These are phyloP conservation scores for Amylocarpus encephaloides DNA, from an alignment of 2,329 filamentous ascomycete genomes.

Conservation along the genomic window DNA sequence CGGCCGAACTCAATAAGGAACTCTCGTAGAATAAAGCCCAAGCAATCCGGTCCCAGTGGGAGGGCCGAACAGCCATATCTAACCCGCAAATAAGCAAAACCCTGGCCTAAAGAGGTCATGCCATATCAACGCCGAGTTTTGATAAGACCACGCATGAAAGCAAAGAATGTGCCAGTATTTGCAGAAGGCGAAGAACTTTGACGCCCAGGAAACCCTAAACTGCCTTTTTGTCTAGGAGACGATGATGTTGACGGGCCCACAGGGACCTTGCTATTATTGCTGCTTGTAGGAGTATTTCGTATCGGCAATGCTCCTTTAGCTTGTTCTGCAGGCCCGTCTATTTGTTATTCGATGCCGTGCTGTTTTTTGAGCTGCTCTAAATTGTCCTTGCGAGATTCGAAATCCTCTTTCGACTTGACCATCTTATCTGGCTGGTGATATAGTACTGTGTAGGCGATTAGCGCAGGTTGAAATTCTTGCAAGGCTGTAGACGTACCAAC, in stretches of 20 bases:
- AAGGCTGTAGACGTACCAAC: slow-evolving; percentile 62
- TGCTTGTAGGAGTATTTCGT: slow-evolving; percentile 17
- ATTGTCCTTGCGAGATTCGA: slow-evolving; percentile 90
- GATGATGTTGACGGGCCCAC: slow-evolving; percentile 33
- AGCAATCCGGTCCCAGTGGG: not conserved
- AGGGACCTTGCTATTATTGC: slow-evolving; percentile 14
- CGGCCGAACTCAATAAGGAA: not conserved
- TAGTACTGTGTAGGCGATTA: slow-evolving; percentile 44
- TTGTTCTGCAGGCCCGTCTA: slow-evolving; percentile 58
- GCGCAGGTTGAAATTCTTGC: slow-evolving; percentile 1
- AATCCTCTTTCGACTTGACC: slow-evolving; percentile 83
- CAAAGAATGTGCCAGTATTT: slow-evolving; percentile 24
- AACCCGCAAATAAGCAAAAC: not conserved
- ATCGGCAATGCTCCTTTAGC: slow-evolving; percentile 10
- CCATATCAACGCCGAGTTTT: slow-evolving; percentile 22
- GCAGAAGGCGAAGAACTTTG: slow-evolving; percentile 15
- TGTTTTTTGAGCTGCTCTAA: slow-evolving; percentile 97
- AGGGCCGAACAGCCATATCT: slow-evolving; percentile 1
- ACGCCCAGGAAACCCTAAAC: slow-evolving; percentile 15
- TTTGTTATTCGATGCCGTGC: slow-evolving; percentile 97
- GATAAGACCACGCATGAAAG: slow-evolving; percentile 26
- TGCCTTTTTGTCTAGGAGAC: slow-evolving; percentile 28
- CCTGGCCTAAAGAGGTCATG: not conserved
- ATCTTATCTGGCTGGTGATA: slow-evolving; percentile 76
- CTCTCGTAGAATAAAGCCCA: not conserved